Evolutionary conservation across 345 rosid species (phyloP), one percentile per base, ranked within the genome.

Genomic region (Eutrema japonicum): DNA sequence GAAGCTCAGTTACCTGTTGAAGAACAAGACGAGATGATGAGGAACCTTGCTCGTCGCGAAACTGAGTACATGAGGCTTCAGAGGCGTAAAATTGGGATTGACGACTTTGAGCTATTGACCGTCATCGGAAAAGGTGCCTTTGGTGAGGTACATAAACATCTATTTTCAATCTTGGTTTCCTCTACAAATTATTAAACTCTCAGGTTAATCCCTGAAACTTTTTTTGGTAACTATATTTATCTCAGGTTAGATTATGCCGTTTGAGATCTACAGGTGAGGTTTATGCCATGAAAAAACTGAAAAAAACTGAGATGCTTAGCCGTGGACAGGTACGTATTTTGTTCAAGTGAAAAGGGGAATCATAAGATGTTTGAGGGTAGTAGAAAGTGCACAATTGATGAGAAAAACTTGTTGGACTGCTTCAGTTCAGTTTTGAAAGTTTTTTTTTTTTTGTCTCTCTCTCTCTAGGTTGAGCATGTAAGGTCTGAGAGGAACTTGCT

Each of bases 401-500:
- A 27, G 36, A 62, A 11, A 18, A 40, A 14, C 35, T 32, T 32
- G 6, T 26, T 73, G 6, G 11, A 48, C 14, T 22, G 65, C 33
- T 59, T 37, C 35, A 59, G 10, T 40, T 66, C 27, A 11, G 53
- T 56, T 56, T 47, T 63, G 48, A 9, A 14, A 52, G 40, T 54
- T 10, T 51, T 8, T 29, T 36, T 51, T 8, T 29, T 36, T 12
- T 45, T n/a, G n/a, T n/a, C n/a, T 45, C 26, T 6, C 4, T n/a
- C 53, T 42, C 51, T 84, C 33, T 77, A 94, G 99, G 99, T 95
- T 78, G 97, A 95, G 84, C 96, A 95, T 82, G 99, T 95, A 37
- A 87, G 99, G 60, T 95, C 99, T 3, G 99, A 95, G 82, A 87
- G 99, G 81, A 95, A 95, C 83, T 87, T 95, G 79, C 96, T 95